These are phyloP conservation scores for Asterophora parasitica DNA, from an alignment of 768 basidiomycete species.

Conservation along the genomic window DNA sequence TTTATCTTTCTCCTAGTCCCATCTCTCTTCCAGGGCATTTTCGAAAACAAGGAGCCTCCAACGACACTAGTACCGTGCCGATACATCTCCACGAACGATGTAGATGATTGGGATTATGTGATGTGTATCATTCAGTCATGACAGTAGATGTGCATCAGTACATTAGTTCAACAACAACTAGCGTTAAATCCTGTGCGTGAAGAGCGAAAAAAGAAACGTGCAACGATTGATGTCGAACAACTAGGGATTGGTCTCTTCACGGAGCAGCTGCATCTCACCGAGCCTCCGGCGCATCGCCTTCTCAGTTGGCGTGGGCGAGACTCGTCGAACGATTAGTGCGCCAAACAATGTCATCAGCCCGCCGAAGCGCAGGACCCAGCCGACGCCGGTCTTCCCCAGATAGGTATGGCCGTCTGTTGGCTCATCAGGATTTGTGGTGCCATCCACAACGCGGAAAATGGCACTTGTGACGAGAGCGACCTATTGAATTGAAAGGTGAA, in stretches of 20 bases:
- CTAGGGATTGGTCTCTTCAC: slow-evolving; percentile 53
- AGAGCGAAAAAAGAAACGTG: slow-evolving; percentile 6
- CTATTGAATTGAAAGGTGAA: slow-evolving; percentile 32
- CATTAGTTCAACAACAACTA: slow-evolving; percentile 5
- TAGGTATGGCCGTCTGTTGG: slow-evolving; percentile 49
- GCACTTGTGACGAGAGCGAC: slow-evolving; percentile 80
- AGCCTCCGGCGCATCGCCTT: slow-evolving; percentile 82
- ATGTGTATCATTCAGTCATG: slow-evolving; percentile 39
- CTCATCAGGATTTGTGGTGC: slow-evolving; percentile 33
- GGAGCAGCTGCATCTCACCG: slow-evolving; percentile 72
- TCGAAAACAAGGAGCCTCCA: slow-evolving; percentile 27
- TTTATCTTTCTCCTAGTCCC: slow-evolving; percentile 15
- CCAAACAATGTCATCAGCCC: slow-evolving; percentile 84
- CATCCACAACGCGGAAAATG: slow-evolving; percentile 82
- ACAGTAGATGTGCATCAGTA: slow-evolving; percentile 12
- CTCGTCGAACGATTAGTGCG: slow-evolving; percentile 72
- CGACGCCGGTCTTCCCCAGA: slow-evolving; percentile 83
- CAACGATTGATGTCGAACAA: slow-evolving; percentile 7
- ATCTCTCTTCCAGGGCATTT: slow-evolving; percentile 21
- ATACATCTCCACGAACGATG: slow-evolving; percentile 36
- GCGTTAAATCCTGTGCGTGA: neutral
- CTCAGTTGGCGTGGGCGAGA: slow-evolving; percentile 88
- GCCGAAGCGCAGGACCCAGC: slow-evolving; percentile 92
- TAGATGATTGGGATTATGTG: slow-evolving; percentile 53
- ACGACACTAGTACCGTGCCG: slow-evolving; percentile 50